These are phyloP conservation scores for Madurella fahalii DNA, from an alignment of 2,329 filamentous ascomycete species.

Conservation along the genomic window DNA sequence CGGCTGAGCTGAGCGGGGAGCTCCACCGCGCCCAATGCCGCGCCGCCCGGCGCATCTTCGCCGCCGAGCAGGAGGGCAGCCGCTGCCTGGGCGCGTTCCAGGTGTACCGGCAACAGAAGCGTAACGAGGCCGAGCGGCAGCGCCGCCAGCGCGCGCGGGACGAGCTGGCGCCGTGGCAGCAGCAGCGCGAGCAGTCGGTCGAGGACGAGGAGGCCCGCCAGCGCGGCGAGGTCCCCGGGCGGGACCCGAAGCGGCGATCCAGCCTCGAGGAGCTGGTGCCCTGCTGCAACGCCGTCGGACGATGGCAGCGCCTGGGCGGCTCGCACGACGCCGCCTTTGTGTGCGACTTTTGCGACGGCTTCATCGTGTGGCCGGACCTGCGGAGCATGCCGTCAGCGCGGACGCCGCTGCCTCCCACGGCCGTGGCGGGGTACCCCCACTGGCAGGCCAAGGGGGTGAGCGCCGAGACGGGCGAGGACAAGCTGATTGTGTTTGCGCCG, in stretches of 20 bases:
- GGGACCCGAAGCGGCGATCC: slow-evolving; percentile 10
- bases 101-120: slow-evolving; percentile 47
- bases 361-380: slow-evolving; percentile 56
- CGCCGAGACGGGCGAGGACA: slow-evolving; percentile 40
- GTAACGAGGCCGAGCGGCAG: slow-evolving; percentile 35
- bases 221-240: slow-evolving; percentile 3
- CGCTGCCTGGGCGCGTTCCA: slow-evolving; percentile 56
- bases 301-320: slow-evolving; percentile 53
- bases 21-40: slow-evolving; percentile 57
- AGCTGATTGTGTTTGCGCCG: slow-evolving; percentile 53
- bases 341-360: slow-evolving; percentile 60
- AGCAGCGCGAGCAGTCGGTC: slow-evolving; percentile 14
- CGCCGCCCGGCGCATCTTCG: slow-evolving; percentile 53
- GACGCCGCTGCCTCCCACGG: slow-evolving; percentile 29
- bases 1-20: slow-evolving; percentile 44
- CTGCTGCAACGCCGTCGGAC: slow-evolving; percentile 50
- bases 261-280: slow-evolving; percentile 45
- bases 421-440: slow-evolving; percentile 33
- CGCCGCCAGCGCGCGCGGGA: slow-evolving; percentile 29
- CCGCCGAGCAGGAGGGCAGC: slow-evolving; percentile 44
- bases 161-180: slow-evolving; percentile 26
- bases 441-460: slow-evolving; percentile 51
- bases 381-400: slow-evolving; percentile 48
- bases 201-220: slow-evolving; percentile 8
- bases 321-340: slow-evolving; percentile 50